Base-by-base conservation (phyloP, 345 rosid genomes). In the Brassica nigra region DNA sequence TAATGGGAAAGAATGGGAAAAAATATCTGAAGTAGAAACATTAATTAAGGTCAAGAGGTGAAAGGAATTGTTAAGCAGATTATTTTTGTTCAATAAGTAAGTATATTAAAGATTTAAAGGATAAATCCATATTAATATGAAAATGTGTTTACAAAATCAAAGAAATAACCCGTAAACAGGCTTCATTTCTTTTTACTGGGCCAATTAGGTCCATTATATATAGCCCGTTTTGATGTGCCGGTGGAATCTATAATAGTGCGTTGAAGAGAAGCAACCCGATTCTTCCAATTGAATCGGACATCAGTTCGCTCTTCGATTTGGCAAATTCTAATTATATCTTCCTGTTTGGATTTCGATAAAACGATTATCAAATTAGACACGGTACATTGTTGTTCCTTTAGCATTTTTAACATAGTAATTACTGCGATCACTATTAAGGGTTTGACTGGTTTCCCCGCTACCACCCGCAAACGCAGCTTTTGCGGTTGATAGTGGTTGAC, bases 261-360 rank as follows among this genome's bases (percentile, higher is more conserved):
- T 52, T 52, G 20, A 2, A 52, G 8, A n/a, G 58, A 15, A n/a
- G 12, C 57, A 49, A 49, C n/a, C 59, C 9, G 59, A 6, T 15
- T 6, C 59, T 14, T 54, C 16, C 6, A 54, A 54, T 7, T 54
- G 59, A 54, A 54, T 27, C 9, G 4, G 23, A 6, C 16, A 15
- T 54, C 59, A 10, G 59, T 54, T 54, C 27, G 59, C 59, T 54
- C 59, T 54, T 54, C 59, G 59, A 54, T 54, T 54, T 54, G 59
- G 23, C 3, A 16, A 16, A 6, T 54, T 54, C 59, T 6, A 54
- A 16, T 54, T 54, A 54, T 54, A 54, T 54, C 6, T 16, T 54
- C 27, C 23, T 15, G 9, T 54, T 54, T n/a, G 23, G 16, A 54
- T 15, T 54, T 15, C 6, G 23, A 16, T 54, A 15, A 47, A 54